Evolutionary conservation across 2,329 filamentous ascomycete species (phyloP).

Genomic region (Mollisiaceae sp.): DNA sequence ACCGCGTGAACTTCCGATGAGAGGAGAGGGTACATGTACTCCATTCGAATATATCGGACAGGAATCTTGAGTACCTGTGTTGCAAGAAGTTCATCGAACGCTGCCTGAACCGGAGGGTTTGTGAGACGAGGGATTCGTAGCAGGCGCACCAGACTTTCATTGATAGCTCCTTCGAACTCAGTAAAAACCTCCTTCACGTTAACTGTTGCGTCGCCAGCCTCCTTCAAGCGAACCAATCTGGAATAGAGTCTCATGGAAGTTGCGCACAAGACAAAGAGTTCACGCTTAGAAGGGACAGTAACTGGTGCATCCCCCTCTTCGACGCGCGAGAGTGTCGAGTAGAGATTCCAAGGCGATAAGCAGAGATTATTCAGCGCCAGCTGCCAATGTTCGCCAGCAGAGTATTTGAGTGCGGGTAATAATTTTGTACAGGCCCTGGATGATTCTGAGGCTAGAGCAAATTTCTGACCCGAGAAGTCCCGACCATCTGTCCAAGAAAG

Average conservation of each 20-base stretch:
- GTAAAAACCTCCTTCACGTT: conserved; percentile 80
- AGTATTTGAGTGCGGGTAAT: conserved; percentile 66
- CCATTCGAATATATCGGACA: conserved; percentile 64
- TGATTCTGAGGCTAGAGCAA: conserved; percentile 54
- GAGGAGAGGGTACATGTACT: conserved; percentile 76
- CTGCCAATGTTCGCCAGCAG: not conserved
- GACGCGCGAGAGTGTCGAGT: not conserved
- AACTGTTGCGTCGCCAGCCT: conserved; percentile 82
- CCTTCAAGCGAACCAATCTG: conserved; percentile 55
- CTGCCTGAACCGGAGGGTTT: conserved; percentile 68
- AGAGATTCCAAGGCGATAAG: not conserved
- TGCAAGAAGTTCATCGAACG: conserved; percentile 76
- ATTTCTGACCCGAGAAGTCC: conserved; percentile 50
- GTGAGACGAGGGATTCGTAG: conserved; percentile 58
- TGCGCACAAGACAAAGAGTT: conserved; percentile 46
- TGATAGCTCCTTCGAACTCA: conserved; percentile 46
- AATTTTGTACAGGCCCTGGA: conserved; percentile 64
- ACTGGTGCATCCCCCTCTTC: not conserved
- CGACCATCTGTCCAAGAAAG: conserved; percentile 67
- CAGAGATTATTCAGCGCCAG: not conserved
- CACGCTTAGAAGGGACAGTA: not conserved
- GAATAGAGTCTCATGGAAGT: conserved; percentile 74
- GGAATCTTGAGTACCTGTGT: conserved; percentile 71
- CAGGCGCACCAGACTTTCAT: conserved; percentile 63
- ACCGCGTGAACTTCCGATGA: conserved; percentile 76